Evolutionary conservation across 2,329 filamentous ascomycete genomes (phyloP), one percentile per base, ranked within the genome.

Genomic region (Daldinia sp.): DNA sequence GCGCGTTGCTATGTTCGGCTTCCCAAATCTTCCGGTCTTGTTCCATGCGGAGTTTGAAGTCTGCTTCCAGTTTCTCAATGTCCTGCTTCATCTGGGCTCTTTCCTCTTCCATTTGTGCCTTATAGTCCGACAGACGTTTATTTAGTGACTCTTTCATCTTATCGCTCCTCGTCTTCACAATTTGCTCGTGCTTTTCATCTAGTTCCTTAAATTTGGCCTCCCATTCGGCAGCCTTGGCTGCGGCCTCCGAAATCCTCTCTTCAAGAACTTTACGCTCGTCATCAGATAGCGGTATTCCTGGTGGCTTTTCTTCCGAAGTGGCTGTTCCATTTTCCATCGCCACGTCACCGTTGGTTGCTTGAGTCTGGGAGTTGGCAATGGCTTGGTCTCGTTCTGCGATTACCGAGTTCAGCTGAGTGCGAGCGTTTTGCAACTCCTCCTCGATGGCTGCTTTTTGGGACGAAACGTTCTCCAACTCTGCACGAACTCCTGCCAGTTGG

Each of bases 401-500:
- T 0, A 86, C 87, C 9, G 83, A 81, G 58, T 90, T 85, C 12
- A 97, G 82, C 74, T 94, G 90, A 6, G 78, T 71, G 33, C 82
- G 86, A 1, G 90, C 77, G 26, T 77, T 79, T 51, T 84, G 82
- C 1, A 92, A 83, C 68, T 92, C 89, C 64, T 88, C 82, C 71
- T 93, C 88, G n/a, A 93, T 83, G 1, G 84, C 83, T 18, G 89
- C 84, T 78, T 93, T 94, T 77, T 96, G 90, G 9, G 88, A 83
- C 6, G 82, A 89, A 60, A 90, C 86, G 1, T 84, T 84, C 48
- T 90, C 89, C 9, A 96, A 85, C 72, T 94, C 88, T 71, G 89
- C 87, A 23, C 81, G 84, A 13, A 84, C 78, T 46, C 82, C 78
- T 1, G 77, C 72, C 6, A 89, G 80, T 68, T 89, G 83, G 68